Conservation (phyloP, 208 protist genomes). For the Trypanosoma melophagium region DNA sequence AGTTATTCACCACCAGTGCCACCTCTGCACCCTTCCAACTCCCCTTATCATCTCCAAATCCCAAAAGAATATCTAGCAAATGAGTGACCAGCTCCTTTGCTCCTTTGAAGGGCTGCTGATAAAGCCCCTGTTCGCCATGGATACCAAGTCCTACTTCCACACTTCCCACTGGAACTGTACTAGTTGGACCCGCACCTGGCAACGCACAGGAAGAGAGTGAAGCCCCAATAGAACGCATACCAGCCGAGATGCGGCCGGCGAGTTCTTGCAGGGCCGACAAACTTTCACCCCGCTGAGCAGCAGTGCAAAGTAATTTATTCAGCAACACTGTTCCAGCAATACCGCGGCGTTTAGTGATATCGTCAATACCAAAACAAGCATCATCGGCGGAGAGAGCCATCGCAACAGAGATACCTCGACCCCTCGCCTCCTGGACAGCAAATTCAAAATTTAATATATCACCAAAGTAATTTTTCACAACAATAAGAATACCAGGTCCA, state of each 20-base stretch:
- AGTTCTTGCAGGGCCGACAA: slow-evolving; percentile 55
- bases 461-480: slow-evolving; percentile 94
- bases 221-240: slow-evolving; percentile 74
- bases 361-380: slow-evolving; percentile 50
- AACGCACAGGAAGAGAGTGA: slow-evolving; percentile 70
- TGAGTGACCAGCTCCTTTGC: slow-evolving; percentile 32
- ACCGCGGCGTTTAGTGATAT: slow-evolving; percentile 55
- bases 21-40: slow-evolving; percentile 28
- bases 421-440: slow-evolving; percentile 64
- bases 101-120: slow-evolving; percentile 35
- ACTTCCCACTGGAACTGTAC: slow-evolving; percentile 36
- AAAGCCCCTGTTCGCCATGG: slow-evolving; percentile 80
- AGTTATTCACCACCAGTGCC: slow-evolving; percentile 86
- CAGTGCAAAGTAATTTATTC: slow-evolving; percentile 82
- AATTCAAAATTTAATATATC: slow-evolving; percentile 90
- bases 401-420: slow-evolving; percentile 55
- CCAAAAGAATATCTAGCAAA: slow-evolving; percentile 38
- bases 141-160: slow-evolving; percentile 91
- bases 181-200: slow-evolving; percentile 51
- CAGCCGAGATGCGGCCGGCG: slow-evolving; percentile 37
- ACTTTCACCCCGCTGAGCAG: slow-evolving; percentile 47
- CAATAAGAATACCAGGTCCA: slow-evolving; percentile 72
- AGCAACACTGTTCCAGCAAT: slow-evolving; percentile 86
- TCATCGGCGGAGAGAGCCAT: slow-evolving; percentile 86
- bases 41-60: slow-evolving; percentile 15